Conservation (phyloP, 1,139 yeast genomes). For the Tardiomyces depauwii region DNA sequence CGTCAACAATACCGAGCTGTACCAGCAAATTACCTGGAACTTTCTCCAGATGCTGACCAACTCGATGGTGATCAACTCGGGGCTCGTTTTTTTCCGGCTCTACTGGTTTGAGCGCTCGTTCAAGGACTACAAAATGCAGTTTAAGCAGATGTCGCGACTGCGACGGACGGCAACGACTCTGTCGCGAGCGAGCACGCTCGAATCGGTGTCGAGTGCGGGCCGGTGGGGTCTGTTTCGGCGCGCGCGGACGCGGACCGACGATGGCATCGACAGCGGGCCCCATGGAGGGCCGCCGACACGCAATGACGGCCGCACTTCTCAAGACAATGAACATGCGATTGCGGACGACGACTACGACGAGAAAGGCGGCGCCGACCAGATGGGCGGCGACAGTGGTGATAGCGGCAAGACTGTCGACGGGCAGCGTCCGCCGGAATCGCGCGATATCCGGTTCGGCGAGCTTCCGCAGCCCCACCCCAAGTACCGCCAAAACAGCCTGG, state of each 20-base stretch:
- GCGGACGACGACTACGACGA: neutral
- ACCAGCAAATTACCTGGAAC: conserved; percentile 68
- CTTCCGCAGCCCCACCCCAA: conserved; percentile 32
- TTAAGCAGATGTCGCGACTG: conserved; percentile 67
- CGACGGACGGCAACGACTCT: conserved; percentile 62
- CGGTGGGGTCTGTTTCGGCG: too few relatives aligned
- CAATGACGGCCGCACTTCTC: too few relatives aligned
- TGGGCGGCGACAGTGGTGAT: neutral
- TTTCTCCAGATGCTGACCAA: conserved; percentile 41
- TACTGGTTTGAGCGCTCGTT: conserved; percentile 87
- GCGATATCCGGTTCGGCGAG: conserved; percentile 33
- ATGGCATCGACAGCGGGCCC: neutral
- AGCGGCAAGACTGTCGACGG: neutral
- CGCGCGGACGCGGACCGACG: too few relatives aligned
- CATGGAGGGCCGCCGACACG: neutral
- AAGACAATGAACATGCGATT: too few relatives aligned
- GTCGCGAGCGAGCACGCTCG: conserved; percentile 28
- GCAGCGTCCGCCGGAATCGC: conserved; percentile 15
- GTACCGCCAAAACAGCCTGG: conserved; percentile 27
- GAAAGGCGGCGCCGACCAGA: neutral
- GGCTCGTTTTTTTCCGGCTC: conserved; percentile 64
- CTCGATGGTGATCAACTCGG: conserved; percentile 82
- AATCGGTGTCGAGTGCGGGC: neutral
- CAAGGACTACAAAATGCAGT: conserved; percentile 64
- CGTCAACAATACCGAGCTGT: conserved; percentile 46